Base-by-base conservation (phyloP, 2,329 filamentous ascomycete genomes). In the Fusarium sp. region DNA sequence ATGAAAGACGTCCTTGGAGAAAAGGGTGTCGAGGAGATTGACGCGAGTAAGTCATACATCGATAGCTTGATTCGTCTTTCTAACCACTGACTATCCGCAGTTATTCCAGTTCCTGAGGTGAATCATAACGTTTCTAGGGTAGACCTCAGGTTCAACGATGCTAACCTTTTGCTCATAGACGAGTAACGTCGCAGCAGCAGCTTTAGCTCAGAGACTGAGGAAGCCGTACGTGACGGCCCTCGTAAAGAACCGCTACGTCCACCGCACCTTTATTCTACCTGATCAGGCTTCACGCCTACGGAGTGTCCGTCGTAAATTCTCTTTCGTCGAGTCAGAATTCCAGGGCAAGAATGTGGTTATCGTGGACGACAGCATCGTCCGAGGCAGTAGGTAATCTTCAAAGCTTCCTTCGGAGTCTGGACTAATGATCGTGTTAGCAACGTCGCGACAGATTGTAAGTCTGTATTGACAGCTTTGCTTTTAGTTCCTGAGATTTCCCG, bases 301-400 rank as follows among this genome's bases (percentile, higher is more conserved):
- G 82, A 92, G 94, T 72, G 94, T 98, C 10, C 91, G 95, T 5
- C 89, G 95, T 51, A 98, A 98, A 83, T 87, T 98, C 40, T 95
- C 93, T 65, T 90, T 95, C 18, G 97, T 98, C 81, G 89, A 91
- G 28, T 90, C 91, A 39, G 94, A 98, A 78, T 98, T 98, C 81
- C 86, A 90, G 61, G 93, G 88, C 71, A 91, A 92, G 74, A 92
- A 91, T 63, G 92, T 98, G 8, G 85, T 94, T 11, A 84, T 98
- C 1, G 93, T 98, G 2, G 95, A 98, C 73, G 95, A 98, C 81
- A 94, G 90, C 73, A 94, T 97, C 63, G 95, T 97, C 6, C 89
- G 95, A 39, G 95, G 94, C 43, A 72, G 62, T 68, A 39, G 50
- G 59, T 30, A 48, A 27, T 28, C 5, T 13, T 6, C 4, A 3